Evolutionary conservation across 768 basidiomycete genomes (phyloP).

Genomic region (Kwoniella europaea): DNA sequence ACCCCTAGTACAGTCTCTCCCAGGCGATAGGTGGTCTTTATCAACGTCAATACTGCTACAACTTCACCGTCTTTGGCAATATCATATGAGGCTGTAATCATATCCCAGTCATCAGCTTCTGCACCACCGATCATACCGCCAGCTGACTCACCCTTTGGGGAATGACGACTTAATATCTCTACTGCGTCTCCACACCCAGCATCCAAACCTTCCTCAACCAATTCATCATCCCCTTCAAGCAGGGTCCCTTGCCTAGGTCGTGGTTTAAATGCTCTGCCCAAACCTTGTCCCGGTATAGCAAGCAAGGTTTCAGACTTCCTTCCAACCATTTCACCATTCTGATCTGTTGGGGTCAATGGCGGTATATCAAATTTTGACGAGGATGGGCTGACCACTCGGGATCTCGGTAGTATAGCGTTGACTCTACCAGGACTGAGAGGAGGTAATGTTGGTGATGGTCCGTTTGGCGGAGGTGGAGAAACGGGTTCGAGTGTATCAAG

Average conservation of each 20-base stretch:
- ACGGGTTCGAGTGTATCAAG: constrained; percentile 45
- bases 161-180: constrained; percentile 85
- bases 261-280: constrained; percentile 16
- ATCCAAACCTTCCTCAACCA: constrained; percentile 35
- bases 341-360: background rate
- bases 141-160: constrained; percentile 74
- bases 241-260: constrained; percentile 30
- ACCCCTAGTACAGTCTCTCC: constrained; percentile 91
- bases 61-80: constrained; percentile 89
- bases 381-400: constrained; percentile 19
- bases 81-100: constrained; percentile 78
- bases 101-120: constrained; percentile 14
- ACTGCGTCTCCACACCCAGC: constrained; percentile 73
- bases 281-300: constrained; percentile 2
- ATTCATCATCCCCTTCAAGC: constrained; percentile 36
- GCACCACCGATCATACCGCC: background rate
- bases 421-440: constrained; percentile 10
- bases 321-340: constrained; percentile 6
- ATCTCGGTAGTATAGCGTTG: constrained; percentile 5
- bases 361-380: constrained; percentile 18
- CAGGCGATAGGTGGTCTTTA: constrained; percentile 85
- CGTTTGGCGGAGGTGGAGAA: constrained; percentile 16
- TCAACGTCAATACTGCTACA: constrained; percentile 88
- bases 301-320: background rate
- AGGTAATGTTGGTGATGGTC: background rate